Base-by-base conservation (phyloP, 106 monocot species). In the Ottelia alismoides region DNA sequence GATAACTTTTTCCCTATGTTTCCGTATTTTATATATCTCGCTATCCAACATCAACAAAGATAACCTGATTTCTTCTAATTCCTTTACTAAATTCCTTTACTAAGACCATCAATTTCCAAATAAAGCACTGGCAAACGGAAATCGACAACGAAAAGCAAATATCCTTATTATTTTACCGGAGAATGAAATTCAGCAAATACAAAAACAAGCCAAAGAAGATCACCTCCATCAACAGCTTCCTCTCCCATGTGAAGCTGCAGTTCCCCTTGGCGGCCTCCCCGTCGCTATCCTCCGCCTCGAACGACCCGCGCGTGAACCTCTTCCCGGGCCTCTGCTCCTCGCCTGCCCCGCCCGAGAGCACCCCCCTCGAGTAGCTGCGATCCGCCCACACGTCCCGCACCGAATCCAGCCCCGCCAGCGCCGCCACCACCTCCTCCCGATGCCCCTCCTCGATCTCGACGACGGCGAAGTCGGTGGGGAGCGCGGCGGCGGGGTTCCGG, bases 381-480 rank as follows among this genome's bases (percentile, higher is more conserved):
- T 99, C 90, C 1, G 62, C 58, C 11, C 53, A 32, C 28, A 99
- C 98, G 40, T 90, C 90, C 70, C 74, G 82, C 54, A 99, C 85
- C 61, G 69, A 25, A 30, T 58, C 77, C 49, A 99, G 31, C 74
- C 62, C 52, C 72, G 51, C 51, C 52, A 99, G 50, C 56, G 61
- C 62, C 29, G 21, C 72, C 7, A 85, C 65, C 57, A 90, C 27
- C 22, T 19, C 56, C 52, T 16, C 24, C 49, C 66, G 52, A 28
- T 56, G 1, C 47, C 25, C 35, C 4, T 75, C 85, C n/a, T 62
- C 58, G 44, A 98, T 66, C 66, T 72, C 74, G 52, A 98, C 22
- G 23, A 90, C 74, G 30, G 74, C 98, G 40, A 98, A 98, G 58
- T 98, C 98, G 10, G 98, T 98, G 11, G 90, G 98, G 46, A 82